Evolutionary conservation across 306 rosid genomes (phyloP).

Genomic region (Gynostemma pentaphyllum): DNA sequence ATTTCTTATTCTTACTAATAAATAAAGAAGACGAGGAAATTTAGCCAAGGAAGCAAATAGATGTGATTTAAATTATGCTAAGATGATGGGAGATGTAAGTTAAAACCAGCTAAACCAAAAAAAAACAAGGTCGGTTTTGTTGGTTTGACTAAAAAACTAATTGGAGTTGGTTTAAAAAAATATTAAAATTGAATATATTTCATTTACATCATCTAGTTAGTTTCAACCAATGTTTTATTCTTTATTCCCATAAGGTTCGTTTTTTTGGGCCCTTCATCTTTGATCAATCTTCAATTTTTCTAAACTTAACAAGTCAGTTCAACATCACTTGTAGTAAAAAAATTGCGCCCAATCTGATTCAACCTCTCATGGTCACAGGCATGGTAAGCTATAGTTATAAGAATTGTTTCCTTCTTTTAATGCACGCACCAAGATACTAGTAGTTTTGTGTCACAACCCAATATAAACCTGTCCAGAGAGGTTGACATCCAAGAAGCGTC

Average conservation of each 20-base stretch:
- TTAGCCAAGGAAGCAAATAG: background rate
- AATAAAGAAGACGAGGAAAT: background rate
- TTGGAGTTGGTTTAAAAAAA: background rate
- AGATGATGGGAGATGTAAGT: background rate
- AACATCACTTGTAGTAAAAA: background rate
- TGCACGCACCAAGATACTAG: background rate
- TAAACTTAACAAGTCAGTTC: background rate
- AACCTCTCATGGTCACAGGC: background rate
- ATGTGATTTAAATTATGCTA: background rate
- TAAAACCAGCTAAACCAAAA: background rate
- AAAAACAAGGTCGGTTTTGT: background rate
- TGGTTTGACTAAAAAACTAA: background rate
- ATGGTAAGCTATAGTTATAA: background rate
- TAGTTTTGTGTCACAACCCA: background rate
- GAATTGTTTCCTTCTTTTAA: background rate
- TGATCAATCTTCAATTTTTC: background rate
- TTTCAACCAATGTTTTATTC: background rate
- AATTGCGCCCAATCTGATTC: background rate
- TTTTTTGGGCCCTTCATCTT: background rate
- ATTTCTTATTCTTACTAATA: background rate
- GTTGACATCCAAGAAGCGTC: too few species aligned
- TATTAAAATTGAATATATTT: background rate
- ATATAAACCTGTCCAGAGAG: background rate
- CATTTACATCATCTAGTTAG: background rate
- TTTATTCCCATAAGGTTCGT: background rate